Evolutionary conservation across 106 monocot genomes (phyloP), one percentile per base, ranked within the genome.

Genomic region (Platanthera zijinensis): DNA sequence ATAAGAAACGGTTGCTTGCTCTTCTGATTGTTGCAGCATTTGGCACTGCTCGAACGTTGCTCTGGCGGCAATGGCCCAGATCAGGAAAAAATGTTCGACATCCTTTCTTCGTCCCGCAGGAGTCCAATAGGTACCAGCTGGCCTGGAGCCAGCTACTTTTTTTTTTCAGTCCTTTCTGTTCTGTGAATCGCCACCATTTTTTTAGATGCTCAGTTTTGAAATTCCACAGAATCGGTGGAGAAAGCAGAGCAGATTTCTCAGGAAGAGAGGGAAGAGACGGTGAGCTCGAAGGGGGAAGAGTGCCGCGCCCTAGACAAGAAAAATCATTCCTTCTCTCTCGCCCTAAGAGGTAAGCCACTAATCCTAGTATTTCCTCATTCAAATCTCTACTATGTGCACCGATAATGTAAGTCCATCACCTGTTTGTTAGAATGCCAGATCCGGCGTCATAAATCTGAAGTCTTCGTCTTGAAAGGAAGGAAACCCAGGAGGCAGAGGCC

Each of bases 341-440:
- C 77, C 48, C 70, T 86, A 48, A 79, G 66, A 75, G 79, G 85
- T 82, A 73, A 75, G 28, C 52, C 50, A 30, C n/a, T 72, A 48
- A 50, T 11, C 19, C 52, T 48, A 30, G 15, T 6, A 28, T 52
- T 52, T 52, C 10, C 52, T 52, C 52, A 7, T 72, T 46, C 52
- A 70, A 67, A 13, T 70, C 53, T 15, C 22, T 39, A 11, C 18
- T 11, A 21, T 57, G 7, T 11, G 21, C 30, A 10, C 71, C n/a
- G 10, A 18, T 13, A 13, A 61, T 73, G 13, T 49, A 73, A 8
- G 4, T 18, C 8, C 19, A 51, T 51, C 48, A 10, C 22, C 25
- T 70, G 49, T 59, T 69, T 14, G 45, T 46, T 69, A 91, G 89
- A 95, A 80, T 89, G 87, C 83, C 82, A 91, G 76, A 84, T 80